phyloP scores from a whole-genome alignment of 2,329 filamentous ascomycete genomes.

The Trichothecium roseum region DNA sequence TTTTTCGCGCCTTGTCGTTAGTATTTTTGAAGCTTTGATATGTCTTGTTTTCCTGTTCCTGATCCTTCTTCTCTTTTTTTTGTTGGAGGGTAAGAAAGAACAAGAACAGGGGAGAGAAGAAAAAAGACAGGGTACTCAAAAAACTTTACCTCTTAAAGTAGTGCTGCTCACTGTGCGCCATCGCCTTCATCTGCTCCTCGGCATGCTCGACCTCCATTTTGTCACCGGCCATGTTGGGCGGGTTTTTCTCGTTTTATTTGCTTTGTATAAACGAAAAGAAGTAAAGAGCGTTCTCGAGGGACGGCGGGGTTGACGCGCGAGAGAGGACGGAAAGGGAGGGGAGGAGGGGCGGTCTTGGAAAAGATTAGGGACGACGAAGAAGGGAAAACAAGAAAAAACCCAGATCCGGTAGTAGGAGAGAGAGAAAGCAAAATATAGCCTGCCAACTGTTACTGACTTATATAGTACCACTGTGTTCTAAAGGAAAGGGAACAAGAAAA shows the following conservation, averaged over 20 bases:
- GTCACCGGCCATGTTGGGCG: constrained; percentile 33
- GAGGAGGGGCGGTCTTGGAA: background rate
- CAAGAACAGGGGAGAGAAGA: too few species aligned
- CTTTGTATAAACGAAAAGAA: constrained; percentile 3
- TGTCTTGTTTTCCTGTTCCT: too few species aligned
- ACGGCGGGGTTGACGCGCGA: background rate
- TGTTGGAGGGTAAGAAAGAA: too few species aligned
- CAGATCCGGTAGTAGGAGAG: too few species aligned
- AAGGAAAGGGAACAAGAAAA: too few species aligned
- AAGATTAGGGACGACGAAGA: too few species aligned
- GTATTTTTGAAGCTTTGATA: constrained; percentile 13
- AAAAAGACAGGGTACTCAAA: too few species aligned
- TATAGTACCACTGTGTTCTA: too few species aligned
- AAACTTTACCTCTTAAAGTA: constrained; percentile 86
- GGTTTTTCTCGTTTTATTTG: background rate
- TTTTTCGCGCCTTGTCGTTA: constrained; percentile 18
- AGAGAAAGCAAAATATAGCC: too few species aligned
- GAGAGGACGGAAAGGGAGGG: background rate
- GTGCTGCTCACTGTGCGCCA: constrained; percentile 94
- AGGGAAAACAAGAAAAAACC: too few species aligned
- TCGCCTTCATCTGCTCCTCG: constrained; percentile 54
- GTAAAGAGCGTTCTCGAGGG: constrained; percentile 2
- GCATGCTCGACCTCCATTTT: constrained; percentile 50
- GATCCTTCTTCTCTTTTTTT: too few species aligned
- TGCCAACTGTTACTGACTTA: too few species aligned